phyloP scores from a whole-genome alignment of 495 filamentous ascomycete species.

The Neurospora discreta region DNA sequence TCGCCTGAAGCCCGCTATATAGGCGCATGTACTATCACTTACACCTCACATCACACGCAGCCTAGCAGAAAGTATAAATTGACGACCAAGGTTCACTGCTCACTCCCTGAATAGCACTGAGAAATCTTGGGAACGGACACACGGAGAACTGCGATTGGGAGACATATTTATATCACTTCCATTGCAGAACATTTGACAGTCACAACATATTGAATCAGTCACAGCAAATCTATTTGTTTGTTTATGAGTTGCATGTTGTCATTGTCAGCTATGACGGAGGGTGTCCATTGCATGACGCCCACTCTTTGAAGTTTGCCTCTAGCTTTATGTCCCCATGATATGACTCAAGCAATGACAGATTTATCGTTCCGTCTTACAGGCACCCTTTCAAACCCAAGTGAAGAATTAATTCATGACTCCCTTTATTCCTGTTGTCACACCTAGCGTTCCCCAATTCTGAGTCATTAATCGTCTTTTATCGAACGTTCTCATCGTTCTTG shows the following conservation, averaged over 20 bases:
- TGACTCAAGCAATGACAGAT: background rate
- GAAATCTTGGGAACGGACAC: background rate
- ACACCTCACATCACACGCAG: background rate
- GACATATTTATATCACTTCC: background rate
- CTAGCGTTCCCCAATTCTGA: background rate
- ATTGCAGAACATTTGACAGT: too few relatives aligned
- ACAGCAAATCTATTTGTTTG: background rate
- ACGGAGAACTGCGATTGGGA: fast-evolving
- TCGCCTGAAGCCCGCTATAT: background rate
- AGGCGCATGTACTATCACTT: background rate
- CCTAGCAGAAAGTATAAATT: background rate
- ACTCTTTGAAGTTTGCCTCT: too few relatives aligned
- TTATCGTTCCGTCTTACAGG: background rate
- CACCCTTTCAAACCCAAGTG: background rate
- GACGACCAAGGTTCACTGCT: background rate
- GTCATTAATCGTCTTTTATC: background rate
- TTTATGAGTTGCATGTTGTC: background rate
- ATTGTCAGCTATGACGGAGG: background rate
- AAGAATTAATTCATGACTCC: background rate
- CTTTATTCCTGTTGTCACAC: background rate
- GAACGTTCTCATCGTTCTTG: background rate
- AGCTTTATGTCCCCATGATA: background rate
- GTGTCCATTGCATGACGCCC: background rate
- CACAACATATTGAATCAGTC: background rate
- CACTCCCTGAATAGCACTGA: background rate